These are phyloP conservation scores for Gossypium bickii DNA, from an alignment of 345 rosid genomes.

Conservation along the genomic window DNA sequence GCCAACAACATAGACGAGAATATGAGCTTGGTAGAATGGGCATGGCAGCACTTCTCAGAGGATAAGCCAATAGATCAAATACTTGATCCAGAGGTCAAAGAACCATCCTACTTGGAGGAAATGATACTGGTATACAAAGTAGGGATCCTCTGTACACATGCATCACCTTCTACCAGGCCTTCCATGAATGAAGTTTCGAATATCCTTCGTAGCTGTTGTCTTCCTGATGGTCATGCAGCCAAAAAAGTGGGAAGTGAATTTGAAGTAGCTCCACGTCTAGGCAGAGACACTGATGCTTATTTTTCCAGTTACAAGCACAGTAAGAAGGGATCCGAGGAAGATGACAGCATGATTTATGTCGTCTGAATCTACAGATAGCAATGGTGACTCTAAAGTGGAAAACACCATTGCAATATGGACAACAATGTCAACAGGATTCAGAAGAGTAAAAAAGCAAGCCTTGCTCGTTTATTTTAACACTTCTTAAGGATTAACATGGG, in stretches of 20 bases:
- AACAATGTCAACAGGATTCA: not conserved
- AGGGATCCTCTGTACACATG: not conserved
- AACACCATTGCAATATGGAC: not conserved
- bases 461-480: not conserved
- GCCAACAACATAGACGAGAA: not conserved
- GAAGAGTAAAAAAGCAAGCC: not conserved
- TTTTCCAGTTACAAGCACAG: conserved; percentile 26
- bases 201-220: conserved; percentile 37
- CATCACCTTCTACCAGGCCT: not conserved
- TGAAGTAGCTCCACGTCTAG: conserved; percentile 41
- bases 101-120: not conserved
- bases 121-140: not conserved
- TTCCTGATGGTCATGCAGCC: conserved; percentile 12
- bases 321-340: conserved; percentile 9
- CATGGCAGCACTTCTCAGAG: conserved; percentile 4
- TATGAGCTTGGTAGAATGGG: not conserved
- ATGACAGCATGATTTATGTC: conserved; percentile 15
- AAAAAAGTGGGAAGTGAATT: conserved; percentile 19
- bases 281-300: conserved; percentile 13
- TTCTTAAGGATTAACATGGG: not conserved
- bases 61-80: not conserved
- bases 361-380: conserved; percentile 9
- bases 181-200: conserved; percentile 33
- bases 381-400: not conserved
- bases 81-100: not conserved